These are phyloP conservation scores for Debaryomyces robertsiae DNA, from an alignment of 1,139 yeast species.

Conservation along the genomic window DNA sequence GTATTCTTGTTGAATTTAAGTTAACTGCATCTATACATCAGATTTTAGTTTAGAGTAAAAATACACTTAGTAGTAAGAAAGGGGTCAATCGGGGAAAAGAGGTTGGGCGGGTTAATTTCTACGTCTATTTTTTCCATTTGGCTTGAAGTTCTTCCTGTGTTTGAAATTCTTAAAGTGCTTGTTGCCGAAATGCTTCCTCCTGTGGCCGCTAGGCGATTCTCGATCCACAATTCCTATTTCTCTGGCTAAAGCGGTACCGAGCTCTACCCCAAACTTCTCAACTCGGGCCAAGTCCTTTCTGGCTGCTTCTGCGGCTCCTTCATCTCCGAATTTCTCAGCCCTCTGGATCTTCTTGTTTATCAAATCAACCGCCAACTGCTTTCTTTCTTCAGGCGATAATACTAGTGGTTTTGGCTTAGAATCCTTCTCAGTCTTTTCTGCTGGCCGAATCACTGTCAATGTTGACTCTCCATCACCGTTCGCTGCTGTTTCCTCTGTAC, in stretches of 20 bases:
- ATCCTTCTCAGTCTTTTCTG: slow-evolving; percentile 18
- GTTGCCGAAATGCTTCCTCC: slow-evolving; percentile 15
- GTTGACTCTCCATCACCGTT: slow-evolving; percentile 15
- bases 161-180: slow-evolving; percentile 17
- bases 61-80: slow-evolving; percentile 3
- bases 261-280: slow-evolving; percentile 81
- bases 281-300: slow-evolving; percentile 67
- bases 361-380: slow-evolving; percentile 66
- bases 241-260: slow-evolving; percentile 65
- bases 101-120: slow-evolving; percentile 1
- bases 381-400: slow-evolving; percentile 68
- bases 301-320: slow-evolving; percentile 52
- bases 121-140: slow-evolving; percentile 10
- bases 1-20: slow-evolving; percentile 3
- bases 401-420: slow-evolving; percentile 37
- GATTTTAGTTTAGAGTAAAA: slow-evolving; percentile 4
- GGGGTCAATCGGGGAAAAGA: background rate
- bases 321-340: slow-evolving; percentile 77
- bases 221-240: slow-evolving; percentile 61
- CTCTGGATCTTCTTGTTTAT: slow-evolving; percentile 69
- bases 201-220: slow-evolving; percentile 27
- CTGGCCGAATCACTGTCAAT: slow-evolving; percentile 19
- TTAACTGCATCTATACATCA: slow-evolving; percentile 5
- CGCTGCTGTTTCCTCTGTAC: slow-evolving; percentile 11
- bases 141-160: slow-evolving; percentile 17